Base-by-base conservation (phyloP, 371 early-diverging fungal species). In the Rhizomucor pusillus region DNA sequence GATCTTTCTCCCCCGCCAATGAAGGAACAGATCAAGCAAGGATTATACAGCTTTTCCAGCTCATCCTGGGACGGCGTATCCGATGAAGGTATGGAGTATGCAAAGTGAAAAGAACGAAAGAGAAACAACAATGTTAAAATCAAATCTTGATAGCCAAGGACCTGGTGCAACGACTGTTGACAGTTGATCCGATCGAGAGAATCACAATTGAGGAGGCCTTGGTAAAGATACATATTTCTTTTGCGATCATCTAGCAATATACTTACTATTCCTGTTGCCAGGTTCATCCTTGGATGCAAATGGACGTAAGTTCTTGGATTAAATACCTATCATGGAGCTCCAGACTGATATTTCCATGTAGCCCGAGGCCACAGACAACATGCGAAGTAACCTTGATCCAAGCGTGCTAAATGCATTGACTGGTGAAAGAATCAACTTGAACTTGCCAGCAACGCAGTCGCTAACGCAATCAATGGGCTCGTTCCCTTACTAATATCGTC, bases 21-120 rank as follows among this genome's bases (percentile, higher is more conserved):
- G 69, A 60, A 66, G 22, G 58, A 58, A 10, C 94, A 95, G 63
- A 96, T 96, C 47, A 73, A 86, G 58, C 60, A 78, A 18, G 95
- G 94, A 41, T 69, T 79, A 19, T 95, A 87, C 66, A 69, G 77
- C 22, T 96, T 93, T 63, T 88, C 63, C 82, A 19, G 90, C 90
- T 0, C 84, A 87, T 67, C n/a, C n/a, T 97, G 97, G 94, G 90
- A 91, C 54, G 55, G 76, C 13, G 78, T 96, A 33, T 90, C 92
- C 13, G 79, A 79, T 3, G 83, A 82, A 33, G 87, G 81, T 77
- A 72, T 61, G 52, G 34, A 18, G 24, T 43, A 9, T 0, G 13
- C 24, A 18, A 3, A 1, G 9, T 11, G 22, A 12, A 34, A 23
- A 25, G 23, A 51, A 24, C 16, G n/a, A 11, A 18, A 9, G 29